These are phyloP conservation scores for Xylaria sp. DNA, from an alignment of 2,329 filamentous ascomycete genomes.

Conservation along the genomic window DNA sequence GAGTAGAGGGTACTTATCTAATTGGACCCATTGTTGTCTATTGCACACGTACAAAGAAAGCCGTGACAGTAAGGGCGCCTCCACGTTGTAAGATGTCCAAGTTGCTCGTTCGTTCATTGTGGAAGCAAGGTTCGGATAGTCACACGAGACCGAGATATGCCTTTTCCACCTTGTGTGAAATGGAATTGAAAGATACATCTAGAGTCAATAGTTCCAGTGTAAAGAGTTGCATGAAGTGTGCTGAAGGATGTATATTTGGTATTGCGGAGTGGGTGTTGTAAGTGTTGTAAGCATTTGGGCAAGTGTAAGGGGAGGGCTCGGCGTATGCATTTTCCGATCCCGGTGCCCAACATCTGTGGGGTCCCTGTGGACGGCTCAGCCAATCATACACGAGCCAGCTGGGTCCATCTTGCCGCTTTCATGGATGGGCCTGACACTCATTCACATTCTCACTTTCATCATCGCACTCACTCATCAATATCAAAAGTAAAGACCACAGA, in stretches of 20 bases:
- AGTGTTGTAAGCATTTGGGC: no score
- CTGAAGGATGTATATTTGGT: background rate
- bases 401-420: conserved; percentile 2
- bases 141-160: background rate
- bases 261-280: no score
- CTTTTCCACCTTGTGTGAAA: background rate
- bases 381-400: background rate
- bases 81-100: conserved; percentile 7
- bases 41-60: background rate
- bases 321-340: conserved; percentile 27
- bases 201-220: no score
- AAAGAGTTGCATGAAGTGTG: background rate
- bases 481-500: conserved; percentile 9
- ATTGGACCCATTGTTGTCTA: background rate
- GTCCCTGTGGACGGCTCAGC: background rate
- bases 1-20: conserved; percentile 15
- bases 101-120: background rate
- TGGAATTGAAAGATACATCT: background rate
- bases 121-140: background rate
- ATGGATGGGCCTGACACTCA: conserved; percentile 9
- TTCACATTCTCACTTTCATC: background rate
- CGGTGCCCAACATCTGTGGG: background rate
- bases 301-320: conserved; percentile 1
- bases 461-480: conserved; percentile 20
- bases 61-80: background rate